Evolutionary conservation across 2,329 filamentous ascomycete genomes (phyloP), one percentile per base, ranked within the genome.

Genomic region (Scedosporium apiospermum): DNA sequence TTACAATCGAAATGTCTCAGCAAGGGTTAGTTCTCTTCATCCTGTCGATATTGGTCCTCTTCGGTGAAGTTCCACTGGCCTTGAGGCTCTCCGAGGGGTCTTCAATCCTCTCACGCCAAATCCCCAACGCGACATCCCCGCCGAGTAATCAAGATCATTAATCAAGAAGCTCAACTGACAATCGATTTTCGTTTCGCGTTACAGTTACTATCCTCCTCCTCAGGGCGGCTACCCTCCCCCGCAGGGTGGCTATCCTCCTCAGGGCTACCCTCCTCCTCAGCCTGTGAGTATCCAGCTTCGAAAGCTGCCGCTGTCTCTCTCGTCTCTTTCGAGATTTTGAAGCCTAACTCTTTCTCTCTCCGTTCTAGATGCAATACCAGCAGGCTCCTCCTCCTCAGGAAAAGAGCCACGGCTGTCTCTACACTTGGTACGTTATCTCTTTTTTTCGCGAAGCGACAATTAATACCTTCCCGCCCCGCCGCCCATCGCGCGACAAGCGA

Each of bases 331-430:
- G 14, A 9, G 41, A 55, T 30, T 16, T 41, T 18, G 27, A 44
- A 58, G 16, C 30, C 60, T 61, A 12, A 61, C 60, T 4, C 34
- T n/a, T 16, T 53, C 42, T 34, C n/a, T 62, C 63, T 62, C 14
- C 64, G 63, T 62, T 57, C 46, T 62, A 73, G 69, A 74, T 75
- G 73, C 67, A 71, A 49, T 74, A 75, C 55, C 70, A 70, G 62
- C 70, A 68, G 58, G 64, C 67, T 42, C 67, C 71, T n/a, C 73
- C 73, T 58, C 72, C 70, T 44, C 69, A 74, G 65, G 73, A 76
- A 65, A 76, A 76, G 71, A 75, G 73, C 66, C 73, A 75, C 65
- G 75, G 75, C 55, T 77, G 75, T 64, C 67, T 77, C 58, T 75
- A 75, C 67, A 68, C 68, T 62, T 77, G 75, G 74, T 76, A 65